phyloP scores from a whole-genome alignment of 164 flowering plant genomes.

The Buxus sempervirens region DNA sequence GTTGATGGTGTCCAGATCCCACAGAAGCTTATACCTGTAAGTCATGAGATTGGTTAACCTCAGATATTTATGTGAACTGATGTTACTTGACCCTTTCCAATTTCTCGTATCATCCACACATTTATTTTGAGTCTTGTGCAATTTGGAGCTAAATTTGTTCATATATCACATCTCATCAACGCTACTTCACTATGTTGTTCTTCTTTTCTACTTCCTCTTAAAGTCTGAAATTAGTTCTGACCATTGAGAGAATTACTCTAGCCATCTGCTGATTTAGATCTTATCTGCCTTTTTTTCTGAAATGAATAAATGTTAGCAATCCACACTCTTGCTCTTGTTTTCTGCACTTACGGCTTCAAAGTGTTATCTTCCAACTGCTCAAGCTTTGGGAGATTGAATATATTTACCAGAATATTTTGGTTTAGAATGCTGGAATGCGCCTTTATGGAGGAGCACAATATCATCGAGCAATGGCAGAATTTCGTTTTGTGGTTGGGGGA shows the following conservation, averaged over 20 bases:
- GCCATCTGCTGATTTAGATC: neutral
- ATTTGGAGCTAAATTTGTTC: neutral
- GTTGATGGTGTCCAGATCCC: constrained; percentile 86
- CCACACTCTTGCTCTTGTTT: neutral
- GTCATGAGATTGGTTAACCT: constrained; percentile 10
- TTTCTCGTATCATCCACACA: constrained; percentile 1
- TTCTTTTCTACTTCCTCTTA: neutral
- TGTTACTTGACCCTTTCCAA: neutral
- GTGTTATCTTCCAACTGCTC: neutral
- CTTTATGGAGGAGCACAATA: constrained; percentile 99
- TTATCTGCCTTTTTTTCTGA: neutral
- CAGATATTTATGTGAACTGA: neutral
- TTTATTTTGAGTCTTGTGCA: neutral
- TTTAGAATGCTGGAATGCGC: constrained; percentile 97
- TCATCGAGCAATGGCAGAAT: constrained; percentile 99
- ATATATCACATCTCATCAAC: neutral
- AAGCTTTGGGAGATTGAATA: neutral
- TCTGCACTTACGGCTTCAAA: neutral
- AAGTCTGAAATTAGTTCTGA: neutral
- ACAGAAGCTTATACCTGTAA: constrained; percentile 90
- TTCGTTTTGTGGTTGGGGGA: constrained; percentile 96
- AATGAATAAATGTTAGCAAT: no score
- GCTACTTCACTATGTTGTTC: neutral
- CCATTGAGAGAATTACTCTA: neutral
- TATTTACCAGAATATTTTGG: constrained; percentile 5